Evolutionary conservation across 2,329 filamentous ascomycete genomes (phyloP).

Genomic region (Acephala macrosclerotiorum): DNA sequence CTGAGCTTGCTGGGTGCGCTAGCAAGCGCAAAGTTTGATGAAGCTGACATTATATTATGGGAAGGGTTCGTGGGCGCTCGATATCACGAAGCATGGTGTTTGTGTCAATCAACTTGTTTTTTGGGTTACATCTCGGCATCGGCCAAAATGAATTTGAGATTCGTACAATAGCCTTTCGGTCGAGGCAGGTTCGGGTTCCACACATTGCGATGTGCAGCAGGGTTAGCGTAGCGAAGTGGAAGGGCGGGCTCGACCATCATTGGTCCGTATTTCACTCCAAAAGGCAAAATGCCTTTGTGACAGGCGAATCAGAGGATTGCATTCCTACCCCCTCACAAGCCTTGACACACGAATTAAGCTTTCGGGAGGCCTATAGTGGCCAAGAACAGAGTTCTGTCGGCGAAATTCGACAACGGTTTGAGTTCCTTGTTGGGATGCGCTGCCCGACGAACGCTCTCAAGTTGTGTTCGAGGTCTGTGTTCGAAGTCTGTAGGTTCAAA

Average conservation of each 20-base stretch:
- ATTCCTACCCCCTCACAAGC: background rate
- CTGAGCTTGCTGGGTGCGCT: background rate
- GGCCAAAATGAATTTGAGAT: background rate
- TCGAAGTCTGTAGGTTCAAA: background rate
- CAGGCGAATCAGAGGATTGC: background rate
- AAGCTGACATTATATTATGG: background rate
- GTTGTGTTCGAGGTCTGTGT: background rate
- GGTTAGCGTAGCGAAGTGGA: background rate
- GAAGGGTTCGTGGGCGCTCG: background rate
- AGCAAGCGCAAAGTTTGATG: background rate
- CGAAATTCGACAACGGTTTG: background rate
- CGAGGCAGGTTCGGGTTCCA: background rate
- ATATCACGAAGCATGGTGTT: background rate
- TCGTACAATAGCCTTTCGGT: background rate
- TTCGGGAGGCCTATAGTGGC: background rate
- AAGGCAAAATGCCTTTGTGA: background rate
- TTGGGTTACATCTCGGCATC: background rate
- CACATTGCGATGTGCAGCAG: too few relatives aligned
- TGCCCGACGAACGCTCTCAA: background rate
- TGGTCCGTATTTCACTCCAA: background rate
- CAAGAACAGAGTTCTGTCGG: background rate
- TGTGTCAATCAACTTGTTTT: background rate
- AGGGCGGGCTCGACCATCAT: background rate
- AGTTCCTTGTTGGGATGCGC: background rate
- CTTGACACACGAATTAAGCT: background rate